phyloP scores from a whole-genome alignment of 495 filamentous ascomycete species.

The Talaromyces liani region DNA sequence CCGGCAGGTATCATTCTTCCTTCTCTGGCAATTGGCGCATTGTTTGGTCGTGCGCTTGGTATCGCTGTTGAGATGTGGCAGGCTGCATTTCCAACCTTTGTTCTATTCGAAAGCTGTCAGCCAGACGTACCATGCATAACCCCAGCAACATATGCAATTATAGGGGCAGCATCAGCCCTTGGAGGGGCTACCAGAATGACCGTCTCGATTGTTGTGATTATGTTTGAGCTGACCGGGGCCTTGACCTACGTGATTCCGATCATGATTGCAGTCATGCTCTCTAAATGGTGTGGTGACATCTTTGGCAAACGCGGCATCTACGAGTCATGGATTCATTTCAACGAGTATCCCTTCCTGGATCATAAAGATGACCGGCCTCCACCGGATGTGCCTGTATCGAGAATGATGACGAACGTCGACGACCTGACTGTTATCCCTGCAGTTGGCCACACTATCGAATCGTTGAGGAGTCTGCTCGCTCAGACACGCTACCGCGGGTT shows the following conservation, averaged over 20 bases:
- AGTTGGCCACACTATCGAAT: slow-evolving; percentile 73
- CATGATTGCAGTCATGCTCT: slow-evolving; percentile 99
- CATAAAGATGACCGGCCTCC: slow-evolving; percentile 76
- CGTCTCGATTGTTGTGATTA: slow-evolving; percentile 94
- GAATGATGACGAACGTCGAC: slow-evolving; percentile 88
- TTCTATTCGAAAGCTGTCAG: slow-evolving; percentile 74
- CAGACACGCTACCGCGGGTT: slow-evolving; percentile 82
- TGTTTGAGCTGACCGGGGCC: slow-evolving; percentile 96
- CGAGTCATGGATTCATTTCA: slow-evolving; percentile 94
- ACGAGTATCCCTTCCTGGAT: slow-evolving; percentile 93
- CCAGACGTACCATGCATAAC: slow-evolving; percentile 88
- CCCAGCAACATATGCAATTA: slow-evolving; percentile 91
- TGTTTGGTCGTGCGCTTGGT: slow-evolving; percentile 86
- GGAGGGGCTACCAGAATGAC: slow-evolving; percentile 99
- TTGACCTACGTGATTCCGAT: slow-evolving; percentile 96
- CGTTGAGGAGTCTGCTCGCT: slow-evolving; percentile 58
- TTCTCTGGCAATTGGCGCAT: slow-evolving; percentile 92
- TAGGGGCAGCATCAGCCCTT: slow-evolving; percentile 91
- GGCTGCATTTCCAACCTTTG: slow-evolving; percentile 61
- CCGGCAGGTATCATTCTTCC: slow-evolving; percentile 95
- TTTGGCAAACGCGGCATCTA: slow-evolving; percentile 94
- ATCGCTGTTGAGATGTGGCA: slow-evolving; percentile 89
- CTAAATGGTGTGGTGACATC: slow-evolving; percentile 97
- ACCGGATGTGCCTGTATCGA: slow-evolving; percentile 74
- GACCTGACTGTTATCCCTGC: slow-evolving; percentile 85